A percentile compares a stretch with the other conserved stretches of the same genome.
phyloP scores from a whole-genome alignment of 2,329 filamentous ascomycete genomes.

The Cladosporium velox region DNA sequence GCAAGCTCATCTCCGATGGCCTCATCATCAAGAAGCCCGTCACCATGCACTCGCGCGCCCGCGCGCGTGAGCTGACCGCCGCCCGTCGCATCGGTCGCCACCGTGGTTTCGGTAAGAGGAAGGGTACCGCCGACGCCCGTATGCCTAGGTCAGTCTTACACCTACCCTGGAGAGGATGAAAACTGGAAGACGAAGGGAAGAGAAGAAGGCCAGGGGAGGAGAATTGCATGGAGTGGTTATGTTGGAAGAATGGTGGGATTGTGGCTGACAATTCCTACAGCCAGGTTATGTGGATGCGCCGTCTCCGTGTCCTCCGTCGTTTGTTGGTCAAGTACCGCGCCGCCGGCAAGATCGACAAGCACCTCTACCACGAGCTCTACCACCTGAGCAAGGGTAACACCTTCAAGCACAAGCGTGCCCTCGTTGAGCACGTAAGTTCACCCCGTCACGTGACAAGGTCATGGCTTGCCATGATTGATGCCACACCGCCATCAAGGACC shows the following conservation, averaged over 20 bases:
- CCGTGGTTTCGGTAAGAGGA: conserved; percentile 99
- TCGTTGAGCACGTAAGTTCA: conserved; percentile 96
- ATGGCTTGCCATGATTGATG: conserved; percentile 25
- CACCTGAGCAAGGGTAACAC: conserved; percentile 99
- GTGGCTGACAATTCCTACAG: conserved; percentile 52
- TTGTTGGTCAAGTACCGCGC: conserved; percentile 99
- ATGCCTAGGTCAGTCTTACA: conserved; percentile 81
- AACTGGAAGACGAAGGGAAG: neutral
- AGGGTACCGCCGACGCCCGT: conserved; percentile 99
- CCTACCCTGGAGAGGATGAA: conserved; percentile 13
- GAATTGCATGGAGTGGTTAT: neutral
- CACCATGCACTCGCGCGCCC: conserved; percentile 98
- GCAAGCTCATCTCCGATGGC: conserved; percentile 99
- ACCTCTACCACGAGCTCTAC: conserved; percentile 99
- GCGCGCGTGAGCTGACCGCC: conserved; percentile 91
- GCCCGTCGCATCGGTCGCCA: conserved; percentile 95
- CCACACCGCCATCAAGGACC: conserved; percentile 20
- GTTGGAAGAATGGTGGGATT: neutral
- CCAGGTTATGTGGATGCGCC: conserved; percentile 99
- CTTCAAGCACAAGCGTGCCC: conserved; percentile 99
- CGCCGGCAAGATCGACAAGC: conserved; percentile 99
- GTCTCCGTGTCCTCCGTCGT: conserved; percentile 97
- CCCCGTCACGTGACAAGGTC: conserved; percentile 39
- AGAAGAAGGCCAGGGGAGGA: neutral
- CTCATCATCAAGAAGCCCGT: conserved; percentile 99